phyloP scores from a whole-genome alignment of 768 basidiomycete species.

The Tylopilus sp. region DNA sequence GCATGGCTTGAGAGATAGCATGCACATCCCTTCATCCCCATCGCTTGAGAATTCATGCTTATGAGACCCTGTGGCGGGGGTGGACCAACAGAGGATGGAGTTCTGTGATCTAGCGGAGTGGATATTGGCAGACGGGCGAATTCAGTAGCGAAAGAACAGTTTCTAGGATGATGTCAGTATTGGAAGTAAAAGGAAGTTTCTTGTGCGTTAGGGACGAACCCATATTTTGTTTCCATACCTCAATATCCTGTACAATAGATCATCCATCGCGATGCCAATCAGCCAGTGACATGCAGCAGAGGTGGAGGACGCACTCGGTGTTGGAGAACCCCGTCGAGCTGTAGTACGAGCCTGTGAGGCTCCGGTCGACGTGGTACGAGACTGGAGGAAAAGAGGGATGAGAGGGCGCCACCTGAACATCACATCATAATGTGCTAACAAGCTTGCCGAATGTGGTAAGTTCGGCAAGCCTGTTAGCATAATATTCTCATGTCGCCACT shows the following conservation, averaged over 20 bases:
- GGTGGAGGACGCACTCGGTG: slow-evolving; percentile 49
- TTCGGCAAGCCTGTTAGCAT: no score
- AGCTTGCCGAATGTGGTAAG: no score
- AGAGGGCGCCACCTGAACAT: no score
- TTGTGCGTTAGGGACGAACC: slow-evolving; percentile 65
- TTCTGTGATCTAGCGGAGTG: slow-evolving; percentile 63
- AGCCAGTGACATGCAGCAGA: not conserved
- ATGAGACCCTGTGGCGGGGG: slow-evolving; percentile 31
- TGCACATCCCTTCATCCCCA: slow-evolving; percentile 24
- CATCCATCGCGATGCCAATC: not conserved
- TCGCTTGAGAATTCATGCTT: slow-evolving; percentile 21
- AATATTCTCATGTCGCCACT: no score
- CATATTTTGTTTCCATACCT: slow-evolving; percentile 72
- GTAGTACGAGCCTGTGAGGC: no score
- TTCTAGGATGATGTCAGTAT: slow-evolving; percentile 36
- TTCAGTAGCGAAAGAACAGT: slow-evolving; percentile 55
- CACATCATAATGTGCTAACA: no score
- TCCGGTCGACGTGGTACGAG: no score
- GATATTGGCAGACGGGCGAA: slow-evolving; percentile 67
- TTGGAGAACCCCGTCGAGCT: no score
- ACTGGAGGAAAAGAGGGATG: no score
- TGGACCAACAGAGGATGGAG: slow-evolving; percentile 37
- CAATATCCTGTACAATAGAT: slow-evolving; percentile 56
- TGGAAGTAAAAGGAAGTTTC: slow-evolving; percentile 41
- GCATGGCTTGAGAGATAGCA: slow-evolving; percentile 54